Evolutionary conservation across 768 basidiomycete genomes (phyloP), one percentile per base, ranked within the genome.

Genomic region (Leccinum barrowsii): DNA sequence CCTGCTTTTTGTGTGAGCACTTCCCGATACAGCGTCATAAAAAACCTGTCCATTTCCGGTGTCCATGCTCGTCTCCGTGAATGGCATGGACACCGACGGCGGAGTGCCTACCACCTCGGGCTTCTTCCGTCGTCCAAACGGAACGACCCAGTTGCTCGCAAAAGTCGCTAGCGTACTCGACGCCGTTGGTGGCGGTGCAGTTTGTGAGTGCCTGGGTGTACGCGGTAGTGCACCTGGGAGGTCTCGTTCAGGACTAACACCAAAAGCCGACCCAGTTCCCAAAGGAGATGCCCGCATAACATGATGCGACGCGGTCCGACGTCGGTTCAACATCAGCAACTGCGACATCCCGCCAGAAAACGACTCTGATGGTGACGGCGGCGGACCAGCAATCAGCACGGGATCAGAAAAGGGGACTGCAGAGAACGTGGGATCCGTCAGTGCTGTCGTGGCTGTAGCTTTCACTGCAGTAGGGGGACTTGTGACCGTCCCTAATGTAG

Each of bases 361-460:
- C 0, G 85, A 84, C 48, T 79, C 87, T 50, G 83, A 81, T 0
- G 86, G 83, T 2, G 85, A 85, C 3, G 86, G 83, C 10, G 82
- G 79, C 10, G 82, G 79, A 13, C 74, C 68, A 3, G 76, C 75
- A 65, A 66, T 65, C 35, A 59, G 51, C 6, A 63, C 58, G 11
- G 60, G 17, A 13, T 74, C 70, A 12, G 56, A 60, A 22, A 81
- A 77, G 0, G 82, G 74, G 2, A 78, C 74, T 1, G 82, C 76
- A 7, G 79, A 76, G 12, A 81, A 63, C 7, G 79, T 74, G 50
- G 80, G 79, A 24, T 85, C 88, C 26, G 84, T 81, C 34, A 89
- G 63, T 6, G 87, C 89, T 2, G 82, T 89, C 7, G 89, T 89
- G 4, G 88, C 79, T 19, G 80, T 79, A 0, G 85, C 85, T 70